Evolutionary conservation across 2,329 filamentous ascomycete species (phyloP), one percentile per base, ranked within the genome.

Genomic region (Cladophialophora yegresii): DNA sequence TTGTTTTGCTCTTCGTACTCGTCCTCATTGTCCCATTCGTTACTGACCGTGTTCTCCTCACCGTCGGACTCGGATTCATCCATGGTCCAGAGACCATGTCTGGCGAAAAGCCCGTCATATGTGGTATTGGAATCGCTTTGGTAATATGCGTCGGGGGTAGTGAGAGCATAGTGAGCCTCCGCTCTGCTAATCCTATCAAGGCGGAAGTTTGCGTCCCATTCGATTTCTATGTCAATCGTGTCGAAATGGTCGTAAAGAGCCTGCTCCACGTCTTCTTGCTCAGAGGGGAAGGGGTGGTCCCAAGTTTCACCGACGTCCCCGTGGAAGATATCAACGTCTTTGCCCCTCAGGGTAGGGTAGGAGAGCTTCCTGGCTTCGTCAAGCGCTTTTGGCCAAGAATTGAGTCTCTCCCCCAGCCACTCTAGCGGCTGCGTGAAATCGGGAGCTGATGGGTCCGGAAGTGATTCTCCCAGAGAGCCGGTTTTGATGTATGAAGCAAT

Each of bases 351-450:
- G 10, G 55, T 26, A 12, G 43, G 30, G 30, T 40, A 62, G 28
- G 13, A 10, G 12, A 26, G 16, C 22, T 23, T 54, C 22, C 45
- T 32, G 13, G 49, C 58, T n/a, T 54, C 50, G 6, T 28, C 58
- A 13, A 61, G 22, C n/a, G 58, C 58, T 28, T 23, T 32, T n/a
- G 50, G 50, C 9, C 20, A 61, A 32, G 49, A 32, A 30, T 47
- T 54, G 20, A 61, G 23, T 33, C 58, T 40, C 33, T 61, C 58
- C 4, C 58, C 58, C 13, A 43, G 58, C 58, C 58, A 61, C 13
- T 12, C n/a, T 12, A 61, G 58, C 22, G 49, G 58, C 40, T 22
- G 49, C 20, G n/a, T n/a, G 54, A 54, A 61, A 43, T 43, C 32
- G 23, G 58, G 58, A n/a, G 32, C 58, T 13, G 45, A 30, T 4